Percentiles rank a stretch among this genome's conserved stretches.
Evolutionary conservation across 106 monocot species (phyloP).

Genomic region (Dioscorea alata): DNA sequence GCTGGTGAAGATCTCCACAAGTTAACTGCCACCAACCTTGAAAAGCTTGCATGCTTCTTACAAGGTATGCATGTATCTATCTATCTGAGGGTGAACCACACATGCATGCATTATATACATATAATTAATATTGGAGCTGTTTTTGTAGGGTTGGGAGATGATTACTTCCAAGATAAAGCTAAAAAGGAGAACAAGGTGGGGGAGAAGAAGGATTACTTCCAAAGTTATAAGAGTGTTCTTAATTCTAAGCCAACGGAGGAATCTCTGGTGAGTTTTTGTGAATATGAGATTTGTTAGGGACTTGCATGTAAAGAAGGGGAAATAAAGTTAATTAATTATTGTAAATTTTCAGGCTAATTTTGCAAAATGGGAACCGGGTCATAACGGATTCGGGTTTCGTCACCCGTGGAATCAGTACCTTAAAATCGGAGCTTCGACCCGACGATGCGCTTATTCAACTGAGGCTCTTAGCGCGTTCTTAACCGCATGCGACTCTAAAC

Average conservation of each 20-base stretch:
- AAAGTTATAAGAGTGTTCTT: conserved; percentile 49
- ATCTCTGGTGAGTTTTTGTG: conserved; percentile 24
- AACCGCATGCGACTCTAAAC: not conserved
- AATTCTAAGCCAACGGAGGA: conserved; percentile 63
- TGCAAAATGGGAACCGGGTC: conserved; percentile 57
- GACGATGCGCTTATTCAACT: conserved; percentile 45
- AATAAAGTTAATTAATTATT: not conserved
- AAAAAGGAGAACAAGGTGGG: conserved; percentile 15
- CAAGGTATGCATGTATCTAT: conserved; percentile 30
- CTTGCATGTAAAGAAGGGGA: too few relatives aligned
- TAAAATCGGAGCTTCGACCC: conserved; percentile 36
- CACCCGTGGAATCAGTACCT: conserved; percentile 69
- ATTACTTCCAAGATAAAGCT: conserved; percentile 28
- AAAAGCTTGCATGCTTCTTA: conserved; percentile 53
- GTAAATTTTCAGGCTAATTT: not conserved
- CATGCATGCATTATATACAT: not conserved
- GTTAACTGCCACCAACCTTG: conserved; percentile 31
- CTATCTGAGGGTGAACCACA: too few relatives aligned
- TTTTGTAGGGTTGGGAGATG: conserved; percentile 33
- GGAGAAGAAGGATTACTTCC: conserved; percentile 12
- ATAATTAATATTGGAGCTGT: too few relatives aligned
- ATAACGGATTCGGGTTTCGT: conserved; percentile 42
- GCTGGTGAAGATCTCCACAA: conserved; percentile 61
- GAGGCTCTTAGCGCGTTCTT: conserved; percentile 34
- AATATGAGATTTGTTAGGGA: too few relatives aligned